Conservation (phyloP, 768 basidiomycete species). For the Mrakia gelida region DNA sequence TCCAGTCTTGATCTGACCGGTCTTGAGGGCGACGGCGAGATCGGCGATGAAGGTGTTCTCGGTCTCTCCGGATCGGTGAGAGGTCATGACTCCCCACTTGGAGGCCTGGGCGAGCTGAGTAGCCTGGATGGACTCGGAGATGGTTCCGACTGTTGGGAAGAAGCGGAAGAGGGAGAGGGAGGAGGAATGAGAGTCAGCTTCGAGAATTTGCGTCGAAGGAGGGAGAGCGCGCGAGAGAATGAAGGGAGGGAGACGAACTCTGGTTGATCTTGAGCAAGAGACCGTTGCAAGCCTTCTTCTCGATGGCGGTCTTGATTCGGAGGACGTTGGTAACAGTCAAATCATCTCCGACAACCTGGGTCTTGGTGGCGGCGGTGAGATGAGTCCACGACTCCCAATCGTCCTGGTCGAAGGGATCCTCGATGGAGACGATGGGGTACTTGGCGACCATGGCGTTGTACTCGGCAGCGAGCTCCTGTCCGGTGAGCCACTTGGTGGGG, state of each 20-base stretch:
- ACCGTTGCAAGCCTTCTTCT: constrained; percentile 99
- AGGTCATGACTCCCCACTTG: constrained; percentile 99
- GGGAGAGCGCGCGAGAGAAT: too few species aligned
- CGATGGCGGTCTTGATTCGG: constrained; percentile 96
- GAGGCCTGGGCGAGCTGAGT: constrained; percentile 93
- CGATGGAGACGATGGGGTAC: constrained; percentile 60
- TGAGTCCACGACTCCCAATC: constrained; percentile 98
- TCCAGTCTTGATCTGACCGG: constrained; percentile 70
- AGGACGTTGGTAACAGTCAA: constrained; percentile 95
- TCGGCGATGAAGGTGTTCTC: constrained; percentile 89
- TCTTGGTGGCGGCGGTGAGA: constrained; percentile 71
- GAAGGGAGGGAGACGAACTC: background rate
- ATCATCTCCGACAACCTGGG: constrained; percentile 65
- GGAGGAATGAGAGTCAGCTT: background rate
- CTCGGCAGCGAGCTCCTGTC: constrained; percentile 83
- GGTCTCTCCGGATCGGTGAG: constrained; percentile 90
- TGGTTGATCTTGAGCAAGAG: constrained; percentile 76
- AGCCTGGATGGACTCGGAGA: constrained; percentile 97
- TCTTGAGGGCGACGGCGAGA: constrained; percentile 77
- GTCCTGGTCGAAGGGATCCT: constrained; percentile 99
- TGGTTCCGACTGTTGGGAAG: constrained; percentile 86
- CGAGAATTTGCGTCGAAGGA: too few species aligned
- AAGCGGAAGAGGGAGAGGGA: background rate
- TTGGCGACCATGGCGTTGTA: constrained; percentile 67
- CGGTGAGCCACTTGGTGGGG: constrained; percentile 90